phyloP scores from a whole-genome alignment of 1,139 yeast species.

The Saccharomyces hybrid region DNA sequence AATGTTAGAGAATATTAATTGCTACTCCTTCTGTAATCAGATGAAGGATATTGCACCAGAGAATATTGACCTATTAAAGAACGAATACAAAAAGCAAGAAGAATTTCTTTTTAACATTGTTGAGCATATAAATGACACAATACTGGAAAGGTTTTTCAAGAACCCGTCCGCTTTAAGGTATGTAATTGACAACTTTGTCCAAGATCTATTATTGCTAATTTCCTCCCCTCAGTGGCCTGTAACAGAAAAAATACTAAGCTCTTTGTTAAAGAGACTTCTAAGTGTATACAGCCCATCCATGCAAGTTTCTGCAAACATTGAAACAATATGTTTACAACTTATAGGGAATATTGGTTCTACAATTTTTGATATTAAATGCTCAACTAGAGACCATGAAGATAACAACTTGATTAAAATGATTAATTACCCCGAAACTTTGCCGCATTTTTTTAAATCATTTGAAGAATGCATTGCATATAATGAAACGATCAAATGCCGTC shows the following conservation, averaged over 20 bases:
- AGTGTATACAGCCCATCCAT: constrained; percentile 32
- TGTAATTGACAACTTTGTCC: constrained; percentile 44
- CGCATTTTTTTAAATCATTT: constrained; percentile 12
- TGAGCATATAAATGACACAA: constrained; percentile 35
- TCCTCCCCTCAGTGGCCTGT: constrained; percentile 55
- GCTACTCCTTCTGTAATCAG: constrained; percentile 8
- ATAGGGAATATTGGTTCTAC: constrained; percentile 49
- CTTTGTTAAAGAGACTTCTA: constrained; percentile 39
- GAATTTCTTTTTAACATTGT: constrained; percentile 16
- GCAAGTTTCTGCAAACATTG: constrained; percentile 34
- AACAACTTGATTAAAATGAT: constrained; percentile 20
- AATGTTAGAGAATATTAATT: constrained; percentile 22
- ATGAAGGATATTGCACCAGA: constrained; percentile 1
- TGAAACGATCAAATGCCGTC: not conserved
- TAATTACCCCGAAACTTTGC: constrained; percentile 21
- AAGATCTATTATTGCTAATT: constrained; percentile 47
- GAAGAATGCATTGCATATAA: constrained; percentile 11
- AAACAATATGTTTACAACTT: constrained; percentile 46
- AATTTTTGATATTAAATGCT: constrained; percentile 32
- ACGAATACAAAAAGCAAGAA: constrained; percentile 7
- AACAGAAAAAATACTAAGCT: constrained; percentile 41
- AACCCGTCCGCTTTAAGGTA: constrained; percentile 23
- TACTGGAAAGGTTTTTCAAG: constrained; percentile 35
- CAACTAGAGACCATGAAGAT: constrained; percentile 11
- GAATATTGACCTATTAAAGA: not conserved